phyloP scores from a whole-genome alignment of 1,139 yeast species.

The Kodamaea sp. region DNA sequence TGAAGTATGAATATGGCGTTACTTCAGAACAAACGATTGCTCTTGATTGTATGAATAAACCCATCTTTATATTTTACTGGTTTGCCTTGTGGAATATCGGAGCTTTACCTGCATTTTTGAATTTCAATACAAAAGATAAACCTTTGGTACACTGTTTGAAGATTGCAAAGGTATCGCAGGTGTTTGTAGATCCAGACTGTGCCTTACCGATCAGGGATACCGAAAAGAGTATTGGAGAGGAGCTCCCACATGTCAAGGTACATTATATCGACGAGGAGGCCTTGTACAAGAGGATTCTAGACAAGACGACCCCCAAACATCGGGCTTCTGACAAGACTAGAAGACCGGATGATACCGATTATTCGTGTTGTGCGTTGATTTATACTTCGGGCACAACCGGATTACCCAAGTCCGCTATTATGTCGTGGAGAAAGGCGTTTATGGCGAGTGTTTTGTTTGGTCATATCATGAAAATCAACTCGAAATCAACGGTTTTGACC shows the following conservation, averaged over 20 bases:
- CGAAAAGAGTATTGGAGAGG: slow-evolving; percentile 42
- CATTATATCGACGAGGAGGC: slow-evolving; percentile 56
- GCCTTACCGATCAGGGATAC: slow-evolving; percentile 52
- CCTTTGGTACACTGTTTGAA: slow-evolving; percentile 80
- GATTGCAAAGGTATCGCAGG: slow-evolving; percentile 59
- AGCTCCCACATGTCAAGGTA: slow-evolving; percentile 40
- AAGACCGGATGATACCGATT: slow-evolving; percentile 54
- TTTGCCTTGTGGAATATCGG: slow-evolving; percentile 89
- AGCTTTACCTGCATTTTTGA: slow-evolving; percentile 82
- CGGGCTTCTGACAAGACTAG: slow-evolving; percentile 56
- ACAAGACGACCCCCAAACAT: slow-evolving; percentile 47
- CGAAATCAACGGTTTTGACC: slow-evolving; percentile 63
- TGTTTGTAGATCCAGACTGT: slow-evolving; percentile 76
- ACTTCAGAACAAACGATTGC: slow-evolving; percentile 70
- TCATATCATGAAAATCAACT: slow-evolving; percentile 58
- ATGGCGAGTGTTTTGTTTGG: slow-evolving; percentile 73
- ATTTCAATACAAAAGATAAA: slow-evolving; percentile 71
- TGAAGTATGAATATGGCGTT: slow-evolving; percentile 62
- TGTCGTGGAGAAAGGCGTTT: slow-evolving; percentile 83
- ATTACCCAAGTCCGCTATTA: slow-evolving; percentile 88
- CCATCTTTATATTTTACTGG: slow-evolving; percentile 77
- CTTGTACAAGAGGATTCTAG: slow-evolving; percentile 38
- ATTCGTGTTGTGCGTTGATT: slow-evolving; percentile 66
- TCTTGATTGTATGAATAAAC: slow-evolving; percentile 76
- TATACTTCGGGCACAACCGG: slow-evolving; percentile 97